Evolutionary conservation across 2,329 filamentous ascomycete species (phyloP).

Genomic region (Knufia fluminis): DNA sequence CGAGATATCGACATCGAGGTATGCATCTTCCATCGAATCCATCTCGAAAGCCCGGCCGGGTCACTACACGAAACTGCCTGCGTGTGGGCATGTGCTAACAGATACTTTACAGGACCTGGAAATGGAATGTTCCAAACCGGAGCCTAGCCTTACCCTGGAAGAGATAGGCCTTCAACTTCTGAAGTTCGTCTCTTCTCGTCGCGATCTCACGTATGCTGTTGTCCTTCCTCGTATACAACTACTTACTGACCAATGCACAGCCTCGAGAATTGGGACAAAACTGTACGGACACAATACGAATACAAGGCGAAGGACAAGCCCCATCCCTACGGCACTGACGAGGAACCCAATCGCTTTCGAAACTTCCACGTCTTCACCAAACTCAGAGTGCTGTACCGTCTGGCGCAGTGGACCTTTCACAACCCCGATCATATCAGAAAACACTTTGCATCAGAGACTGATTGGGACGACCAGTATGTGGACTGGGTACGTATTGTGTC

Average conservation of each 20-base stretch:
- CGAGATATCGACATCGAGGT: conserved; percentile 89
- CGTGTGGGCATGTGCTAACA: conserved; percentile 16
- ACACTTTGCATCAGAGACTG: conserved; percentile 70
- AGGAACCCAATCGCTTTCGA: conserved; percentile 62
- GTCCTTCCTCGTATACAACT: conserved; percentile 1
- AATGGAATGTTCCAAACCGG: conserved; percentile 71
- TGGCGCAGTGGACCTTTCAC: conserved; percentile 81
- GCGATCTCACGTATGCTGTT: conserved; percentile 70
- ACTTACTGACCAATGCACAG: conserved; percentile 40
- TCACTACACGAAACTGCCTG: background rate
- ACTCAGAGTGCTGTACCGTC: conserved; percentile 69
- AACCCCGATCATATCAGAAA: conserved; percentile 81
- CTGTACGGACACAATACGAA: conserved; percentile 77
- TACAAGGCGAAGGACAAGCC: conserved; percentile 61
- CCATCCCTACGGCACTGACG: conserved; percentile 78
- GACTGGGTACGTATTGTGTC: conserved; percentile 56
- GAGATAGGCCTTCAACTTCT: conserved; percentile 79
- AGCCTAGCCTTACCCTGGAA: conserved; percentile 60
- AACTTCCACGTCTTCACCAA: conserved; percentile 78
- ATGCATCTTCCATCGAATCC: conserved; percentile 26
- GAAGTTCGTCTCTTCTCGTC: conserved; percentile 89
- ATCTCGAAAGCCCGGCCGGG: background rate
- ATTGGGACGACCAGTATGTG: conserved; percentile 64
- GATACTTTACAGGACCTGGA: conserved; percentile 62
- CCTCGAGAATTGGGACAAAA: conserved; percentile 82